Base-by-base conservation (phyloP, 2,329 filamentous ascomycete species). In the Aspergillus uvarum region DNA sequence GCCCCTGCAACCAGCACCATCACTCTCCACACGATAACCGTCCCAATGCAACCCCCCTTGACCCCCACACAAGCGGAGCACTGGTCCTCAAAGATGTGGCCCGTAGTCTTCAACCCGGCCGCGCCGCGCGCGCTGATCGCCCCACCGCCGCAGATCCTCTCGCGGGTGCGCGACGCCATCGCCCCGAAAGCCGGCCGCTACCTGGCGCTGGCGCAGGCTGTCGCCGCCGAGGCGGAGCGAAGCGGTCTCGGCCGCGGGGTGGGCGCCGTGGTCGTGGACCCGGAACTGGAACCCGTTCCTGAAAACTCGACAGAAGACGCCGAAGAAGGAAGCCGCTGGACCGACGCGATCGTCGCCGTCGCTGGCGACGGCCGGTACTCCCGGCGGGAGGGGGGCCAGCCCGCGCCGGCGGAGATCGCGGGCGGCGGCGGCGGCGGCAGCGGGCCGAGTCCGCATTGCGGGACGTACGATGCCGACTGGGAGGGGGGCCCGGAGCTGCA, bases 401-500 rank as follows among this genome's bases (percentile, higher is more conserved):
- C 64, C 4, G 69, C 70, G 2, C 61, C 66, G 31, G 51, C 63
- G n/a, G 67, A 71, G 31, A 38, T 60, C 14, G 65, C 68, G 8
- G 58, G 61, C 2, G 66, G 61, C 0, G 44, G 53, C 6, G 65
- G 63, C 7, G 58, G 61, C 2, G 66, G 61, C 0, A 47, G 53
- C 6, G 65, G 63, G 0, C 69, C 72, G 1, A 71, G 72, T 50
- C 68, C 72, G 2, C 67, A 62, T 0, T 62, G 55, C 47, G 44
- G 63, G 5, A 63, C 44, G 7, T 75, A 74, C 52, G 59, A 75
- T n/a, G 56, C 73, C 0, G 74, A 78, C 53, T 47, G 70, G 3
- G 77, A 80, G 59, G 77, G 78, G 12, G 75, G 77, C 2, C 78
- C 78, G 2, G 77, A 80, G 54, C 69, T 76, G n/a, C 79, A 81